Percentiles rank a stretch among this genome's conserved stretches.
phyloP scores from a whole-genome alignment of 768 basidiomycete species.

The Xerocomellus chrysenteron region DNA sequence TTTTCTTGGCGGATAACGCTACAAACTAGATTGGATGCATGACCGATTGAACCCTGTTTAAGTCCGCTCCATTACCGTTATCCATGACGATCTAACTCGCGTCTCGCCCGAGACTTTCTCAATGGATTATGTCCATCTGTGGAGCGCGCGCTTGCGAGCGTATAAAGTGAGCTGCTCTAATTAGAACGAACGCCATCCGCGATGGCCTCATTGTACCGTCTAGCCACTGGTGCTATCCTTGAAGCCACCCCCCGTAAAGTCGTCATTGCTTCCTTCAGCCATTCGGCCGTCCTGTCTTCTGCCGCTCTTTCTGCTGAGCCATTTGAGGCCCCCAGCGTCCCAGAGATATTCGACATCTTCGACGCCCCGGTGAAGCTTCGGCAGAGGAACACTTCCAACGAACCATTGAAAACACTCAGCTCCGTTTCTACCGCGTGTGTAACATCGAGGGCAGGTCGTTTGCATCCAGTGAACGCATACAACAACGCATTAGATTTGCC shows the following conservation, averaged over 20 bases:
- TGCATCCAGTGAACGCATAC: conserved; percentile 1
- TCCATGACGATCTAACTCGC: neutral
- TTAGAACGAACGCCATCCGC: neutral
- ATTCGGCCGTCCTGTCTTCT: conserved; percentile 14
- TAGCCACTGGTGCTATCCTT: conserved; percentile 5
- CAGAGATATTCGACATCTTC: conserved; percentile 50
- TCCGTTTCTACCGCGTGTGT: neutral
- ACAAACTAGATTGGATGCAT: neutral
- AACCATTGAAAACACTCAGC: conserved; percentile 10
- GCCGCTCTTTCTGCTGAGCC: neutral
- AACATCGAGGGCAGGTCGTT: conserved; percentile 10
- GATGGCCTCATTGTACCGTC: conserved; percentile 20
- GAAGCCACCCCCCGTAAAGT: conserved; percentile 7
- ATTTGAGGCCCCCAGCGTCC: conserved; percentile 15
- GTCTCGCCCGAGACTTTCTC: neutral
- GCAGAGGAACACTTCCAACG: conserved; percentile 32
- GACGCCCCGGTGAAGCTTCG: conserved; percentile 45
- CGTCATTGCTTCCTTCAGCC: conserved; percentile 12
- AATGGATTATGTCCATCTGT: neutral
- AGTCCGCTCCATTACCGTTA: conserved; percentile 23
- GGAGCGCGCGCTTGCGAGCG: neutral
- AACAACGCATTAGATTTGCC: conserved; percentile 16
- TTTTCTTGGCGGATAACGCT: conserved; percentile 9
- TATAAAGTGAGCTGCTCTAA: conserved; percentile 18
- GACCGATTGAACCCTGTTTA: conserved; percentile 6